These are phyloP conservation scores for Trifolium repens DNA, from an alignment of 306 rosid genomes.

Conservation along the genomic window DNA sequence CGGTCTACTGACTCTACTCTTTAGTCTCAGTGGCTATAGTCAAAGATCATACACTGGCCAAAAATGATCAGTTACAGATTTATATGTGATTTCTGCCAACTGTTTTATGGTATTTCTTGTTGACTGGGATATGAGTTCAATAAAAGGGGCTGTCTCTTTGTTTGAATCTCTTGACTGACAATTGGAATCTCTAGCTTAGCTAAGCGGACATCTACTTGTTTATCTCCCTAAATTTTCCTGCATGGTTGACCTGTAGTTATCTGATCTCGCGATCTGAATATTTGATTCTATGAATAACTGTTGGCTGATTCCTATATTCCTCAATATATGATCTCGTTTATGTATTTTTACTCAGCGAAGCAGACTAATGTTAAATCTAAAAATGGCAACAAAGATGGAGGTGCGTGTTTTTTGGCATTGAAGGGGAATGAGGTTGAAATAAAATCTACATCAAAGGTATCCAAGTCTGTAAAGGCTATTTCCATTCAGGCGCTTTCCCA, in stretches of 20 bases:
- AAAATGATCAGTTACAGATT: conserved; percentile 37
- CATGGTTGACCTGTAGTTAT: conserved; percentile 33
- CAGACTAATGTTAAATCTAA: conserved; percentile 61
- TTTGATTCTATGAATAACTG: conserved; percentile 17
- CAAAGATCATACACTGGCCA: conserved; percentile 36
- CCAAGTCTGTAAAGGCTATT: conserved; percentile 60
- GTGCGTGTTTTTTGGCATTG: conserved; percentile 69
- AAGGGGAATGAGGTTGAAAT: conserved; percentile 54
- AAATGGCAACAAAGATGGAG: conserved; percentile 55
- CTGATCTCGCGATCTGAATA: conserved; percentile 28
- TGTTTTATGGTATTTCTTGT: background rate
- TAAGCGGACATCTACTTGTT: conserved; percentile 12
- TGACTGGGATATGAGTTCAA: background rate
- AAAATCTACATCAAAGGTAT: conserved; percentile 45
- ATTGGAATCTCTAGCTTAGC: conserved; percentile 45
- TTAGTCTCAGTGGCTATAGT: conserved; percentile 33
- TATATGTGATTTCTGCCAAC: conserved; percentile 45
- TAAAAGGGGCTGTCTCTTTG: background rate
- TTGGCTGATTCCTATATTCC: conserved; percentile 36
- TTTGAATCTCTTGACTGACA: conserved; percentile 30
- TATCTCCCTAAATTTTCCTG: conserved; percentile 26
- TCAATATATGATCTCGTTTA: conserved; percentile 44
- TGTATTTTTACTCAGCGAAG: conserved; percentile 61
- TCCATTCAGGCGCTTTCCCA: conserved; percentile 79
- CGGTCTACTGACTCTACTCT: conserved; percentile 1